Evolutionary conservation across 495 filamentous ascomycete species (phyloP).

Genomic region (Pseudotulostoma volvatum): DNA sequence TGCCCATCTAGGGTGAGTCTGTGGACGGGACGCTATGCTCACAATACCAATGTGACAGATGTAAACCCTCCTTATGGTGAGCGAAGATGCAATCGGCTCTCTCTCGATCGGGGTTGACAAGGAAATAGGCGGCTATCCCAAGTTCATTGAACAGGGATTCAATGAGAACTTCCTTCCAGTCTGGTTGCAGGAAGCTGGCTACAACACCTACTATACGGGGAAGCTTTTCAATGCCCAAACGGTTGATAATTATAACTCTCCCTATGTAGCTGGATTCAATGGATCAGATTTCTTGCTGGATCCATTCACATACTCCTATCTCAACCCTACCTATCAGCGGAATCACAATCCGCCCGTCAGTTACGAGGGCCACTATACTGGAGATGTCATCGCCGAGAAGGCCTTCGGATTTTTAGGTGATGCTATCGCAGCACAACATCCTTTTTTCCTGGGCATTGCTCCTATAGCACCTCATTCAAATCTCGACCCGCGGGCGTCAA

Average conservation of each 20-base stretch:
- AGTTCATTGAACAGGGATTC: conserved; percentile 47
- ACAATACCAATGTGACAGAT: conserved; percentile 64
- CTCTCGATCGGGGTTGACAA: background rate
- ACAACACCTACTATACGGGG: conserved; percentile 57
- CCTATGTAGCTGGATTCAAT: conserved; percentile 40
- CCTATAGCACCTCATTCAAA: conserved; percentile 54
- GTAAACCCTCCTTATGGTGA: conserved; percentile 45
- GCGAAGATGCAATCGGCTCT: background rate
- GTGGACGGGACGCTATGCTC: conserved; percentile 49
- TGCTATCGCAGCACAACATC: conserved; percentile 31
- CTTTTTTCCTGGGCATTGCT: conserved; percentile 53
- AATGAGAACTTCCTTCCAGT: conserved; percentile 51
- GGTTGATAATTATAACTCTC: conserved; percentile 39
- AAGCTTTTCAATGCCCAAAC: conserved; percentile 57
- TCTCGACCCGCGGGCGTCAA: conserved; percentile 15
- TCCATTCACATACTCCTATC: conserved; percentile 55
- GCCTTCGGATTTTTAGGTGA: conserved; percentile 48
- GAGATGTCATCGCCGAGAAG: conserved; percentile 47
- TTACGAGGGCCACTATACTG: conserved; percentile 40
- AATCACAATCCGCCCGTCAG: conserved; percentile 41
- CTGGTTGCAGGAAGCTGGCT: conserved; percentile 55
- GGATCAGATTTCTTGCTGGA: conserved; percentile 51
- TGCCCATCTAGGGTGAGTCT: conserved; percentile 48
- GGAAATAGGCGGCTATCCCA: conserved; percentile 46
- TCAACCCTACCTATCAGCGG: conserved; percentile 48